Evolutionary conservation across 306 rosid genomes (phyloP), one percentile per base, ranked within the genome.

Genomic region (Lathyrus oleraceus): DNA sequence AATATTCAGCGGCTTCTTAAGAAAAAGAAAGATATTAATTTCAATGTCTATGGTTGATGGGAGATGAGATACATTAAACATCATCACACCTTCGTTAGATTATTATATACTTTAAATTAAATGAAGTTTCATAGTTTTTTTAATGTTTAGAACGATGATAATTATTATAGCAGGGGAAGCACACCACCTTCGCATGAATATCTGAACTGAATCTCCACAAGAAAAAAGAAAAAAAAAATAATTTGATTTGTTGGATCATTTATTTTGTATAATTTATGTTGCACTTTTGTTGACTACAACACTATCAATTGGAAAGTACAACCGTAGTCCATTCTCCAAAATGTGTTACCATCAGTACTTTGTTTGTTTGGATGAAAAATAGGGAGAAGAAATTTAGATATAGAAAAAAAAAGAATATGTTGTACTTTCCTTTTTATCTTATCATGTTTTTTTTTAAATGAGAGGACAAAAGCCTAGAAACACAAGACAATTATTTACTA

Each of bases 21-120:
- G 62, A 57, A 57, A 57, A 9, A 10, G 62, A 57, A 13, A 57
- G 38, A 57, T 25, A 27, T 28, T 57, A 13, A 56, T 13, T 57
- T 27, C 62, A 27, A 57, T 57, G 38, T 27, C 11, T 57, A 57
- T 27, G 38, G 62, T 57, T 27, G 62, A 57, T 57, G 62, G 62
- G 39, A 57, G 4, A 57, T 16, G 62, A 57, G 38, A 27, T 57
- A 21, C n/a, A 53, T 53, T 53, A 53, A 53, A 21, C 30, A 20
- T 20, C 15, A 53, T 28, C 60, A 21, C 32, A 53, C 32, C 60
- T 53, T 53, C 28, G 11, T 53, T 53, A 21, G 8, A 49, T 49
- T 49, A 19, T 23, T 49, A 17, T 11, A 49, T 48, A 48, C 17
- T 15, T 16, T 15, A 16, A 48, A 7, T 48, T 2, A 19, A 20